Evolutionary conservation across 23 red algal species (phyloP).

Genomic region (Pyropia yezoensis): DNA sequence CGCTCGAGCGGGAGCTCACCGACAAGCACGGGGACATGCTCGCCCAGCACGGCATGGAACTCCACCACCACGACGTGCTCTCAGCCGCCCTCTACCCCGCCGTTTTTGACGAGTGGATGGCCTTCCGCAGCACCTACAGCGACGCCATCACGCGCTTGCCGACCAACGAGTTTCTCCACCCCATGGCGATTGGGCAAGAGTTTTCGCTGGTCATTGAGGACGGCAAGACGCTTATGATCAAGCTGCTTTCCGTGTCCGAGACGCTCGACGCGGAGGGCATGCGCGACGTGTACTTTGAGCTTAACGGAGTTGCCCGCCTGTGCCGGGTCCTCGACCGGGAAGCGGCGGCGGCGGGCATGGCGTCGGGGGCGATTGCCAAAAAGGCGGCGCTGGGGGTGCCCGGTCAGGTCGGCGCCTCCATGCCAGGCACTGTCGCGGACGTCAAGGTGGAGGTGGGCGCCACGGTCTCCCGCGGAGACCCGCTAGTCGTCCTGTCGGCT

Average conservation of each 20-base stretch:
- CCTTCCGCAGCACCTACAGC: not conserved
- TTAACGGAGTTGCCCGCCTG: constrained; percentile 5
- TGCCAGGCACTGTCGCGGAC: constrained; percentile 9
- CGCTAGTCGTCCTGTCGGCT: constrained; percentile 2
- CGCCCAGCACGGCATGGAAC: not conserved
- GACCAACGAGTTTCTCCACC: constrained; percentile 1
- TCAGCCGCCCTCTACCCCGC: constrained; percentile 8
- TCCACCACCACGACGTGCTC: constrained; percentile 1
- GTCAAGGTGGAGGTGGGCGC: not conserved
- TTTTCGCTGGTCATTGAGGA: constrained; percentile 3
- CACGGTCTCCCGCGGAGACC: not conserved
- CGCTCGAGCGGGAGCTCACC: not conserved
- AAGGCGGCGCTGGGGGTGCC: not conserved
- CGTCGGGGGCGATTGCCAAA: too few relatives aligned
- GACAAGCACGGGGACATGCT: not conserved
- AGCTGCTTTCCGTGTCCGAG: not conserved
- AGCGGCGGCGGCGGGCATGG: not conserved
- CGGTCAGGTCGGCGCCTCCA: constrained; percentile 5
- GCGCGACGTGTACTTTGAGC: constrained; percentile 17
- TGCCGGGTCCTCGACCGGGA: not conserved
- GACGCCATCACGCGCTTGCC: constrained; percentile 2
- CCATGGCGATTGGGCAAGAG: constrained; percentile 6
- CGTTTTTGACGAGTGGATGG: constrained; percentile 11
- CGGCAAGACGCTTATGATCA: not conserved
- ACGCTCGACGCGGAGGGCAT: not conserved